Conservation (phyloP, 2,329 filamentous ascomycete species). For the Calonectria naviculata region DNA sequence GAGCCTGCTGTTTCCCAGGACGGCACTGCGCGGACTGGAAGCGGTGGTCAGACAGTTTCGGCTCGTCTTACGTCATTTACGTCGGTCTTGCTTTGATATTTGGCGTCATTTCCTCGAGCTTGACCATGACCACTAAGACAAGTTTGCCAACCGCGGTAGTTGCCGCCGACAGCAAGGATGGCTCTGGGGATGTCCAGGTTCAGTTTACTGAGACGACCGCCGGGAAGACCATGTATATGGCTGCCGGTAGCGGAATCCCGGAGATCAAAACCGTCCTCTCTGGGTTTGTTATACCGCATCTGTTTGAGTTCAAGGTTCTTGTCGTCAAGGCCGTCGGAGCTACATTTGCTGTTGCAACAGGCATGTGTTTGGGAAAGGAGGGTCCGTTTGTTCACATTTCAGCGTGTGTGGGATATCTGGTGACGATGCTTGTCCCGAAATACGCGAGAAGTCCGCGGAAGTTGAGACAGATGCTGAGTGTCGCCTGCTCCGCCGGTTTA, state of each 20-base stretch:
- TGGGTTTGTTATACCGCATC: constrained; percentile 22
- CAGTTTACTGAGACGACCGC: neutral
- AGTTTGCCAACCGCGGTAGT: neutral
- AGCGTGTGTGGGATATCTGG: constrained; percentile 26
- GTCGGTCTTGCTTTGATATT: constrained; percentile 17
- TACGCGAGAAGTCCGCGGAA: constrained; percentile 21
- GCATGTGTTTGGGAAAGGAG: constrained; percentile 31
- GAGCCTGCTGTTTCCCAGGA: constrained; percentile 16
- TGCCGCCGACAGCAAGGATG: neutral
- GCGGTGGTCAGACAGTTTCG: constrained; percentile 18
- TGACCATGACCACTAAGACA: constrained; percentile 27
- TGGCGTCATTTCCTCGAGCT: constrained; percentile 18
- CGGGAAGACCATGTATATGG: constrained; percentile 30
- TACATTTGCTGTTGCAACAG: constrained; percentile 26
- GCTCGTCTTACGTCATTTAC: constrained; percentile 21
- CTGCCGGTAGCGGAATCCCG: constrained; percentile 27
- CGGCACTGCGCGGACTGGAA: constrained; percentile 6
- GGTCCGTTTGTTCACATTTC: constrained; percentile 30
- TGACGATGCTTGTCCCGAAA: constrained; percentile 18
- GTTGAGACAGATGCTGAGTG: constrained; percentile 29
- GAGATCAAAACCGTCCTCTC: constrained; percentile 30
- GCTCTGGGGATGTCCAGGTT: neutral
- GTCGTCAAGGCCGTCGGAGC: constrained; percentile 28
- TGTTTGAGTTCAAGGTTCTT: constrained; percentile 27
- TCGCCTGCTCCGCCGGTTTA: constrained; percentile 22